phyloP scores from a whole-genome alignment of 352 stramenopile species.

The Globisporangium radiosum region DNA sequence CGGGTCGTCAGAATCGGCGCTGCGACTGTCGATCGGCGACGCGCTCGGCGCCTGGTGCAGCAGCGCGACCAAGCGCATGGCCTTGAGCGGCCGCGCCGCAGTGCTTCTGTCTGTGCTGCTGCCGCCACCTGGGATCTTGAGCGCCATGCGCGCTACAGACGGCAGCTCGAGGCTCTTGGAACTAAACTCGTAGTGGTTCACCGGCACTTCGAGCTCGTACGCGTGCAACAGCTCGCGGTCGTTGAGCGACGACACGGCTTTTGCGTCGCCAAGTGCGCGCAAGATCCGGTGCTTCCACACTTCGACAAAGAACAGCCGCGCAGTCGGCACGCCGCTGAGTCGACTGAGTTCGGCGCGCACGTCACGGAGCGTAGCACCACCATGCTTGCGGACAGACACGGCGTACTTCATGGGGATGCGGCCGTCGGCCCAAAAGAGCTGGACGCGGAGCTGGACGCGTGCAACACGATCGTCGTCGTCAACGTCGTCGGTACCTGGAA shows the following conservation, averaged over 20 bases:
- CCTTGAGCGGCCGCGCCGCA: conserved; percentile 16
- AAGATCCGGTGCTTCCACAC: conserved; percentile 65
- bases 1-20: conserved; percentile 6
- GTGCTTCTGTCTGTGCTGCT: too few relatives aligned
- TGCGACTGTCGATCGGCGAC: conserved; percentile 35
- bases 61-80: conserved; percentile 64
- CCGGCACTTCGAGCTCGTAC: conserved; percentile 82
- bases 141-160: conserved; percentile 18
- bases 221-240: conserved; percentile 63
- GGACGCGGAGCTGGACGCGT: conserved; percentile 34
- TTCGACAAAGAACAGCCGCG: conserved; percentile 63
- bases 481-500: conserved; percentile 57
- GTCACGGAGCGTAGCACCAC: conserved; percentile 33
- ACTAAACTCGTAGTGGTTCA: conserved; percentile 61
- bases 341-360: conserved; percentile 54
- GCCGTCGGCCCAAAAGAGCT: conserved; percentile 70
- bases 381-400: conserved; percentile 45
- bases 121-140: conserved; percentile 2
- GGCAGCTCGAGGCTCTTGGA: conserved; percentile 48
- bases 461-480: not conserved
- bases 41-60: conserved; percentile 58
- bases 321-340: conserved; percentile 33
- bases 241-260: conserved; percentile 38
- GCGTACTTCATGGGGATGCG: conserved; percentile 73
- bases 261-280: conserved; percentile 35